A percentile compares a stretch with the other conserved stretches of the same genome.
Conservation (phyloP, 768 basidiomycete genomes). For the Russula foetens region DNA sequence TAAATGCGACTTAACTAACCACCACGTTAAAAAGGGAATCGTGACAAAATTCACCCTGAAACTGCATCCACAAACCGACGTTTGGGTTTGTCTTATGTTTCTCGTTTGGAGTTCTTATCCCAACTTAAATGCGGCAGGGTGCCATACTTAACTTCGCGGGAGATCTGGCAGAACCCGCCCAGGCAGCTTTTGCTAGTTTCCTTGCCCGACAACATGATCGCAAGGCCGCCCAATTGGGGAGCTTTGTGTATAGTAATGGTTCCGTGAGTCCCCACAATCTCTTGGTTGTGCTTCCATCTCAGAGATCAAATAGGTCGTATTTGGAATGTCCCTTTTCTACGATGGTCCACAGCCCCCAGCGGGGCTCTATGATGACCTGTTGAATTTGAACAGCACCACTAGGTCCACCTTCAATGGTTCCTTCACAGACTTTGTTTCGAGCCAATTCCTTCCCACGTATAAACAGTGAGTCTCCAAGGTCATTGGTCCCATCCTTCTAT, state of each 20-base stretch:
- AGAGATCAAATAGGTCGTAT: conserved; percentile 6
- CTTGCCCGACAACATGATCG: not conserved
- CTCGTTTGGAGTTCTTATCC: not conserved
- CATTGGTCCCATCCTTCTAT: not conserved
- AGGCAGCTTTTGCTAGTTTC: not conserved
- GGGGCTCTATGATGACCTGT: conserved; percentile 40
- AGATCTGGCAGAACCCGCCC: not conserved
- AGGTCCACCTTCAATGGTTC: conserved; percentile 30
- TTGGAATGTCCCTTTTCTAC: conserved; percentile 37
- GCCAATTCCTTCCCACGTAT: conserved; percentile 24
- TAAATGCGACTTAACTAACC: not conserved
- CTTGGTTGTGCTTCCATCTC: conserved; percentile 13
- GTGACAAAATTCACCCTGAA: conserved; percentile 14
- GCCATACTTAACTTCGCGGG: not conserved
- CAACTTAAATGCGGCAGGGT: not conserved
- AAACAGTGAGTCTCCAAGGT: conserved; percentile 7
- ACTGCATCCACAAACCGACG: conserved; percentile 1
- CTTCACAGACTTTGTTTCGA: conserved; percentile 30
- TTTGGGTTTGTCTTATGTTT: not conserved
- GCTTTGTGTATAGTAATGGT: not conserved
- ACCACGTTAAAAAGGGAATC: not conserved
- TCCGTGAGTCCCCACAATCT: conserved; percentile 29
- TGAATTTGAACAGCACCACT: conserved; percentile 29
- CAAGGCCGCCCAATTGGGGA: not conserved
- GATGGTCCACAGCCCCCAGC: conserved; percentile 39